phyloP scores from a whole-genome alignment of 192 early-diverging fungal species.

The Coemansia biformis region DNA sequence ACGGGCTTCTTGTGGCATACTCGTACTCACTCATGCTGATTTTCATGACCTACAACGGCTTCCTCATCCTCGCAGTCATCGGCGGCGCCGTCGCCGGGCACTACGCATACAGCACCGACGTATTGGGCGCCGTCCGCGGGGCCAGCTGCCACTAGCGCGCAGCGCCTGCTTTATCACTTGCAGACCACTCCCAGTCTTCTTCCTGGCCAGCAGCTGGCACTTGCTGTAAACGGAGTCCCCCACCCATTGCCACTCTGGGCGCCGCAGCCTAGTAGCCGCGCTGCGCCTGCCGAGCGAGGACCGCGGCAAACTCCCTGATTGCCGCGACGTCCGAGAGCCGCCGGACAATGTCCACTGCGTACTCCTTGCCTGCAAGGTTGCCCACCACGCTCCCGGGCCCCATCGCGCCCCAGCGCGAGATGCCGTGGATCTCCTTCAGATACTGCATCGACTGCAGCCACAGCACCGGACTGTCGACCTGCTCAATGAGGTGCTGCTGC shows the following conservation, averaged over 20 bases:
- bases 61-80: slow-evolving; percentile 61
- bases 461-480: slow-evolving; percentile 80
- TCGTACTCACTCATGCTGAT: slow-evolving; percentile 74
- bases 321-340: slow-evolving; percentile 36
- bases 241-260: neutral
- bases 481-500: slow-evolving; percentile 61
- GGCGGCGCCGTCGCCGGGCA: slow-evolving; percentile 66
- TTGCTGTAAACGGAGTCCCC: too few species aligned
- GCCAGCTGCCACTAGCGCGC: slow-evolving; percentile 43
- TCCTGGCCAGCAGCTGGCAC: too few species aligned
- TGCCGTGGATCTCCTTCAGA: slow-evolving; percentile 65
- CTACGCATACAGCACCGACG: slow-evolving; percentile 49
- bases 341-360: slow-evolving; percentile 64
- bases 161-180: neutral
- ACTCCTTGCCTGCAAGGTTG: slow-evolving; percentile 85
- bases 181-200: too few species aligned
- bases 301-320: slow-evolving; percentile 39
- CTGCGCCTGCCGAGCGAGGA: slow-evolving; percentile 31
- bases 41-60: slow-evolving; percentile 83
- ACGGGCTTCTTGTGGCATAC: slow-evolving; percentile 61
- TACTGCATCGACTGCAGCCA: slow-evolving; percentile 84
- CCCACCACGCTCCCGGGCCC: slow-evolving; percentile 85
- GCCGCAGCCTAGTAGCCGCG: slow-evolving; percentile 20
- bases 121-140: slow-evolving; percentile 40
- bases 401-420: slow-evolving; percentile 79